Conservation (phyloP, 2,329 filamentous ascomycete genomes). For the Ilyonectria robusta region DNA sequence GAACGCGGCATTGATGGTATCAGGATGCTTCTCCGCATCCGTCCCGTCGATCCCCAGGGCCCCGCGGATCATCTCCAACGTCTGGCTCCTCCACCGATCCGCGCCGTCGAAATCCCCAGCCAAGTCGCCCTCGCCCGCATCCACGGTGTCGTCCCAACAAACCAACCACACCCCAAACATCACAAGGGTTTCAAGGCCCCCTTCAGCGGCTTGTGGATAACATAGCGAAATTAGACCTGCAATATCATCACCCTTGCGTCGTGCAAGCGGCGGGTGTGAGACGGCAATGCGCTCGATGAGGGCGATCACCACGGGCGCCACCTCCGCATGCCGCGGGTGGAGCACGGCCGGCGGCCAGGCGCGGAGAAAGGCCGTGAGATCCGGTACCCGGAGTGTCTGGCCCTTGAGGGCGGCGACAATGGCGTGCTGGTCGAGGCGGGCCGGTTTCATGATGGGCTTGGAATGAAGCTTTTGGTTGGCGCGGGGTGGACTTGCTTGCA, state of each 20-base stretch:
- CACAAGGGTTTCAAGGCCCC: conserved; percentile 40
- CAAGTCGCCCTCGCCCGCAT: conserved; percentile 48
- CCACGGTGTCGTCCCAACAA: conserved; percentile 53
- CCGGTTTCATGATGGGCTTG: conserved; percentile 35
- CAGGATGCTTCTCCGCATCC: conserved; percentile 15
- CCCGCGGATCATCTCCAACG: conserved; percentile 36
- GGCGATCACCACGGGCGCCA: conserved; percentile 39
- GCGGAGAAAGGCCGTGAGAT: conserved; percentile 43
- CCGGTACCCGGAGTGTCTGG: conserved; percentile 47
- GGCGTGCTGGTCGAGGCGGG: conserved; percentile 36
- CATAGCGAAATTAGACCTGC: conserved; percentile 36
- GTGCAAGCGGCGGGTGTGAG: conserved; percentile 46
- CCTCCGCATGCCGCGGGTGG: conserved; percentile 41
- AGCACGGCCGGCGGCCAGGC: conserved; percentile 43
- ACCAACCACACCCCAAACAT: conserved; percentile 50
- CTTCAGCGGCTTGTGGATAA: conserved; percentile 42
- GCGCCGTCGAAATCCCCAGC: conserved; percentile 45
- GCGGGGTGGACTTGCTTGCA: not conserved
- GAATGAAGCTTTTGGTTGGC: conserved; percentile 12
- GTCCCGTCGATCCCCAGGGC: conserved; percentile 34
- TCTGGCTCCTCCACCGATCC: conserved; percentile 44
- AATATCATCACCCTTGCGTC: conserved; percentile 54
- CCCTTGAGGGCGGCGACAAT: conserved; percentile 45
- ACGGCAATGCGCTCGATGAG: conserved; percentile 52
- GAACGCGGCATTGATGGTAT: conserved; percentile 46